phyloP scores from a whole-genome alignment of 306 rosid species.

The Cicer chorassanicum region DNA sequence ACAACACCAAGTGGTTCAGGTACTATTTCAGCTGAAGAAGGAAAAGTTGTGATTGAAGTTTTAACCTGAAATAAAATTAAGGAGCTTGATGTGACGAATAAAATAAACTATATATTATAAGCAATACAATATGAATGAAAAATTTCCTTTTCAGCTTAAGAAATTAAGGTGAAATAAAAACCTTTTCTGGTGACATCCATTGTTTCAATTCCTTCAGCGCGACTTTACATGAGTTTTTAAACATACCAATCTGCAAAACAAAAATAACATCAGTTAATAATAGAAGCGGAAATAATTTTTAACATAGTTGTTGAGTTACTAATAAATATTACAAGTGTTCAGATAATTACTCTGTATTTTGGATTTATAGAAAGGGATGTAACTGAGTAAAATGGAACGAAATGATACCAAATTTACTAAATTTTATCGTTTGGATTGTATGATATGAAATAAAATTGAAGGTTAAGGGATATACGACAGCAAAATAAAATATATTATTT shows the following conservation, averaged over 20 bases:
- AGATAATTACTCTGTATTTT: too few relatives aligned
- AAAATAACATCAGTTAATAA: conserved; percentile 3
- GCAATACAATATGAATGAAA: neutral
- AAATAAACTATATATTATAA: conserved; percentile 12
- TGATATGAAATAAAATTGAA: too few relatives aligned
- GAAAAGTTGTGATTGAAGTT: conserved; percentile 75
- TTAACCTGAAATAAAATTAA: conserved; percentile 60
- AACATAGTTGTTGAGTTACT: neutral
- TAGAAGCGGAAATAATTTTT: neutral
- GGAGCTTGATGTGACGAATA: conserved; percentile 10
- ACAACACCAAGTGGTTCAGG: conserved; percentile 92
- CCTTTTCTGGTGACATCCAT: conserved; percentile 92
- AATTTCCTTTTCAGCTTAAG: conserved; percentile 11
- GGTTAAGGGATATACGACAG: too few relatives aligned
- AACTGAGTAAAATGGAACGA: too few relatives aligned
- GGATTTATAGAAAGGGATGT: too few relatives aligned
- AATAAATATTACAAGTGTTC: neutral
- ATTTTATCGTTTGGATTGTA: too few relatives aligned
- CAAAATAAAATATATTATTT: too few relatives aligned
- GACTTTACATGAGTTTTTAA: conserved; percentile 63
- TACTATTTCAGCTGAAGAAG: conserved; percentile 91
- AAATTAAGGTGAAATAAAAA: conserved; percentile 33
- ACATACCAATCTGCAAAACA: conserved; percentile 67
- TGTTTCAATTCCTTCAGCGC: conserved; percentile 63
- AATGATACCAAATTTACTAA: too few relatives aligned